Conservation (phyloP, 352 stramenopile species). For the Globisporangium cylindrosporum region DNA sequence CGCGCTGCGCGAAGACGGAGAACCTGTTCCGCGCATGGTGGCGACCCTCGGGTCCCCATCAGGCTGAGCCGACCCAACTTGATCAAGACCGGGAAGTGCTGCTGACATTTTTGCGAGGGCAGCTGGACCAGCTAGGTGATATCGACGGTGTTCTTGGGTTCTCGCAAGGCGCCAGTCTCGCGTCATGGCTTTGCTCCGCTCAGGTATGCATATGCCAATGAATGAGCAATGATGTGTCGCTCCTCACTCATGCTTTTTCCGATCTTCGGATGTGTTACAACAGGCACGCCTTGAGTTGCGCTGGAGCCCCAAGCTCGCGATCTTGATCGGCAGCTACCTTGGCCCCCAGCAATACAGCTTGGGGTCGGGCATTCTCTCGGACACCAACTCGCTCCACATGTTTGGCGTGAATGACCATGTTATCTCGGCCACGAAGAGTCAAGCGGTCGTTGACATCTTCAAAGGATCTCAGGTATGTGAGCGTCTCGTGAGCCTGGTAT, state of each 20-base stretch:
- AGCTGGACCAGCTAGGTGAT: conserved; percentile 53
- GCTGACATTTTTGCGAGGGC: conserved; percentile 51
- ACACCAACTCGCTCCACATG: conserved; percentile 68
- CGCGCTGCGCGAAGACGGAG: conserved; percentile 50
- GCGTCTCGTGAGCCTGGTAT: neutral
- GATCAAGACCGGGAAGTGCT: conserved; percentile 52
- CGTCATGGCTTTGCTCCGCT: conserved; percentile 75
- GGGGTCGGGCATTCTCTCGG: conserved; percentile 40
- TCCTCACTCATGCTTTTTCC: neutral
- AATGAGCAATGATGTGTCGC: neutral
- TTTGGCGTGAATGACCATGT: conserved; percentile 83
- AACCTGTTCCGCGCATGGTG: conserved; percentile 76
- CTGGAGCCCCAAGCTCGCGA: conserved; percentile 66
- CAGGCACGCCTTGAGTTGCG: conserved; percentile 52
- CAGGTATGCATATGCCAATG: conserved; percentile 28
- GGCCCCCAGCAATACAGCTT: conserved; percentile 56
- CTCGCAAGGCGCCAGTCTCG: conserved; percentile 76
- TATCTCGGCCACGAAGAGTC: conserved; percentile 65
- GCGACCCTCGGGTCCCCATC: conserved; percentile 49
- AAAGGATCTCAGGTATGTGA: conserved; percentile 40
- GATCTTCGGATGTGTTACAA: neutral
- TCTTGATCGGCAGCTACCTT: conserved; percentile 77
- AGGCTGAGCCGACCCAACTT: conserved; percentile 45
- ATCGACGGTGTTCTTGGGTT: conserved; percentile 83
- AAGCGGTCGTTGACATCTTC: conserved; percentile 69